Base-by-base conservation (phyloP, 2,329 filamentous ascomycete genomes). In the Cytospora mali region DNA sequence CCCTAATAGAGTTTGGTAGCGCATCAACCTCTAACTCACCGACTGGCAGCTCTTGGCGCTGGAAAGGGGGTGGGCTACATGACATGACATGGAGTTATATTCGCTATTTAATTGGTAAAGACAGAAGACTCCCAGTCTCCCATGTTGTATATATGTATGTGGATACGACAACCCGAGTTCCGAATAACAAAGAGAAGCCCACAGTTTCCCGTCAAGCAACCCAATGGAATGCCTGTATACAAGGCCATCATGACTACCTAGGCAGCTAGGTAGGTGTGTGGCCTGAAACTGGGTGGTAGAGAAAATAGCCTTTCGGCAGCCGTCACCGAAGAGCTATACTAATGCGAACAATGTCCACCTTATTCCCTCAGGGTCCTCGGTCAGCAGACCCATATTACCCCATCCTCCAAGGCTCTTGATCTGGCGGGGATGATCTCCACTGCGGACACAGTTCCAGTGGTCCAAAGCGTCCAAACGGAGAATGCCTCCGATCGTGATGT, bases 311-410 rank as follows among this genome's bases (percentile, higher is more conserved):
- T 58, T 35, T 58, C 61, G 61, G 60, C 49, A 55, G 14, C 33
- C 55, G 9, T 39, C 18, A 57, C 56, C 63, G 49, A 54, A 63
- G 63, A 55, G 61, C 63, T 61, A 28, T 63, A n/a, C 39, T 42
- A 16, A 65, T 65, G 61, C 61, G 52, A 55, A 50, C 56, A 27
- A 62, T 27, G 31, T 35, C 48, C 60, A 62, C 55, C 57, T 23
- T 52, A n/a, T 59, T 31, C 51, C 49, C 21, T n/a, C 28, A 28
- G 33, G 35, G 18, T n/a, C 39, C 25, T 42, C 50, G 35, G 49
- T 50, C 42, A 46, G 51, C 56, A 50, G 23, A 42, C 31, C 49
- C 42, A 50, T 56, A 27, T 51, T 58, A 49, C 31, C 60, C 60
- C 54, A 48, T 11, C 35, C 52, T 13, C 18, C 29, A 53, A 31